These are phyloP conservation scores for Nakaseomyces nivariensis DNA, from an alignment of 1,139 yeast genomes.

Conservation along the genomic window DNA sequence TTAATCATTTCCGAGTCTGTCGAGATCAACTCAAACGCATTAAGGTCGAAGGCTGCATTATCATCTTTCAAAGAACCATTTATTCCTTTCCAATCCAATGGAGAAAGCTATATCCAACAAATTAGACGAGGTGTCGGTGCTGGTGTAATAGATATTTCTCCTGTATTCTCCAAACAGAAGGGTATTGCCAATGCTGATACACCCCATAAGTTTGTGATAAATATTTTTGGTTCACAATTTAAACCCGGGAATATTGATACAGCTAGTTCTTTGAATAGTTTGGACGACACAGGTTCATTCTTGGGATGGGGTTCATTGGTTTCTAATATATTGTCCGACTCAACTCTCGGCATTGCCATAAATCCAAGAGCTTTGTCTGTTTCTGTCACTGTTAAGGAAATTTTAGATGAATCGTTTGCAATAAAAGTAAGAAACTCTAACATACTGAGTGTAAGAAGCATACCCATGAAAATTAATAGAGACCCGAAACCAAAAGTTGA, in stretches of 20 bases:
- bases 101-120: slow-evolving; percentile 29
- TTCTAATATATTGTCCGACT: slow-evolving; percentile 69
- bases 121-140: slow-evolving; percentile 79
- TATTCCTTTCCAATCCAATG: slow-evolving; percentile 13
- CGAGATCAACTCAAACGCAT: slow-evolving; percentile 17
- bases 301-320: slow-evolving; percentile 88
- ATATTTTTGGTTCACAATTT: slow-evolving; percentile 61
- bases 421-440: slow-evolving; percentile 36
- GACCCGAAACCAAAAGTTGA: slow-evolving; percentile 53
- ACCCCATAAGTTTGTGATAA: slow-evolving; percentile 61
- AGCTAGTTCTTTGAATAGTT: not conserved
- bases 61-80: slow-evolving; percentile 21
- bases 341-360: slow-evolving; percentile 68
- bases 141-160: slow-evolving; percentile 78
- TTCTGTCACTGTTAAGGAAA: slow-evolving; percentile 64
- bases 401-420: slow-evolving; percentile 39
- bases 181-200: slow-evolving; percentile 50
- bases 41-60: not conserved
- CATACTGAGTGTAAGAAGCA: slow-evolving; percentile 35
- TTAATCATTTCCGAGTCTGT: slow-evolving; percentile 59
- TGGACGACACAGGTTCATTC: slow-evolving; percentile 19
- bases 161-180: slow-evolving; percentile 59
- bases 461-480: slow-evolving; percentile 54
- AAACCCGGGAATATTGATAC: slow-evolving; percentile 14
- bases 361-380: slow-evolving; percentile 74